Evolutionary conservation across 1,284 basidiomycete species (phyloP), one percentile per base, ranked within the genome.

Genomic region (Singerocomus inundabilis): DNA sequence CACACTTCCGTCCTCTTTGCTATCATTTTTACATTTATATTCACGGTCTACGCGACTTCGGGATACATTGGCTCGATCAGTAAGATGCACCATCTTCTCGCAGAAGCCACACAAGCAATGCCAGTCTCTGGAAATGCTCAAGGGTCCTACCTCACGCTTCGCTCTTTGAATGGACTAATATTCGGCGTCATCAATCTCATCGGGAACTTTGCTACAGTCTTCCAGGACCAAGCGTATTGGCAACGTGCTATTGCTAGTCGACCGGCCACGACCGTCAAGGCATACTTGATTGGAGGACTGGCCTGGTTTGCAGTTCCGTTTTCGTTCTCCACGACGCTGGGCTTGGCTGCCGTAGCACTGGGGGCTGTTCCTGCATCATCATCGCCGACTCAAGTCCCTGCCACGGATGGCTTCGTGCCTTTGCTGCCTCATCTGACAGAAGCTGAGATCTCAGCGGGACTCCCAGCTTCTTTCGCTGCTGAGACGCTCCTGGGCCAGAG

Each of bases 301-400:
- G 87, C 90, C 11, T 93, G 91, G 91, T 89, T 93, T 61, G 84
- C 88, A 1, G 90, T 91, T 50, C 91, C 91, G 0, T 89, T 92
- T 66, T 79, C 80, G 29, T 80, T 89, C 57, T 84, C 89, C 1
- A 91, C 87, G 0, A 91, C 89, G 1, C 79, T 96, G 21, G 91
- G 91, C 10, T 76, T 94, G 2, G 80, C 89, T 7, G 90, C 91
- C 3, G 86, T 91, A 8, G 91, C 90, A 1, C 77, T 94, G 10
- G 34, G 30, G 9, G 60, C 57, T n/a, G 67, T 69, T 24, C 63
- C 63, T 12, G 53, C 67, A 2, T 28, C 57, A 4, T 68, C 59
- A 11, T 65, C 63, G 8, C 58, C 54, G 25, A 62, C 59, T 7
- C 50, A 51, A 43, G 46, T 47, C 4, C 57, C 60, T 1, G 45